Evolutionary conservation across 169 alveolate species (phyloP).

Genomic region (Cryptosporidium baileyi): DNA sequence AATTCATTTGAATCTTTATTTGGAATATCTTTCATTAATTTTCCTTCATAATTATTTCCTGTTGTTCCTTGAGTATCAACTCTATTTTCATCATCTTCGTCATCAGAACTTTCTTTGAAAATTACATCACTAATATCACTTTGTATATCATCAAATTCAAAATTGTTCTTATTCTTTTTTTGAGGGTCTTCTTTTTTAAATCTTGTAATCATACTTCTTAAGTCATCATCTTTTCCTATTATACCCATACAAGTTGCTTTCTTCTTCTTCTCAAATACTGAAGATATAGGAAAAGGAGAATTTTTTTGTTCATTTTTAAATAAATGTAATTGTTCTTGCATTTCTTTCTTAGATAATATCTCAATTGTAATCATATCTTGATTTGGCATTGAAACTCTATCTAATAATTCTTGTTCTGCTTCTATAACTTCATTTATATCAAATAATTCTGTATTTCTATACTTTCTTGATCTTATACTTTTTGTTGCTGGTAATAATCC

Average conservation of each 20-base stretch:
- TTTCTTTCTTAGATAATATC: conserved; percentile 6
- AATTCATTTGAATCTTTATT: no score
- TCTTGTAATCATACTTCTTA: conserved; percentile 49
- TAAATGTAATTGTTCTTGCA: conserved; percentile 51
- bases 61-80: no score
- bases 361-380: conserved; percentile 65
- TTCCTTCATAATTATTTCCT: no score
- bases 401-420: conserved; percentile 78
- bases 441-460: conserved; percentile 79
- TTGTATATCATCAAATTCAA: conserved; percentile 55
- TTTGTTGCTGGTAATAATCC: conserved; percentile 85
- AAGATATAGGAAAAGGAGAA: conserved; percentile 52
- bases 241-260: conserved; percentile 67
- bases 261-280: conserved; percentile 16
- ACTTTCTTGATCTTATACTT: conserved; percentile 81
- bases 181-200: conserved; percentile 13
- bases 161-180: background rate
- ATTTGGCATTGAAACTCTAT: conserved; percentile 63
- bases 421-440: conserved; percentile 81
- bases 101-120: conserved; percentile 58
- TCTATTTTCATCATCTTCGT: background rate
- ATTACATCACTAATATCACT: conserved; percentile 65
- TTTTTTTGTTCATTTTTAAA: conserved; percentile 24
- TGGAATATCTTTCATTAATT: no score
- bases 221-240: conserved; percentile 39